Percentiles rank a stretch among this genome's conserved stretches.
These are phyloP conservation scores for Pichia scutulata DNA, from an alignment of 805 yeast species.

Conservation along the genomic window DNA sequence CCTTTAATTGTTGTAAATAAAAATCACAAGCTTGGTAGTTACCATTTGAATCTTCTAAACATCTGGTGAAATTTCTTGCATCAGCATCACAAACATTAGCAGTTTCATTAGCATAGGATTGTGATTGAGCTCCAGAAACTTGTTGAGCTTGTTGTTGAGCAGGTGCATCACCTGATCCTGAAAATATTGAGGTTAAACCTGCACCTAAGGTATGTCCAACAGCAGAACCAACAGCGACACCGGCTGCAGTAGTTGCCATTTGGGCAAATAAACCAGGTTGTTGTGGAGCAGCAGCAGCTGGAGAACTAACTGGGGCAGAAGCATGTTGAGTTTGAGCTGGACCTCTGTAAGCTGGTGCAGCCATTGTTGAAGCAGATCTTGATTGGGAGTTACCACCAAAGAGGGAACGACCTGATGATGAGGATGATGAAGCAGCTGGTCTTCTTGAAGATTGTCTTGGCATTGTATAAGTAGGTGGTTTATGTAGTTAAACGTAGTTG, in stretches of 20 bases:
- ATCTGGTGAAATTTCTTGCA: slow-evolving; percentile 91
- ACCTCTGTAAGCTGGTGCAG: slow-evolving; percentile 42
- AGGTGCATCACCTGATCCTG: slow-evolving; percentile 53
- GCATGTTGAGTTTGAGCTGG: slow-evolving; percentile 42
- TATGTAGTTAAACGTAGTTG: not conserved
- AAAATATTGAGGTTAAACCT: slow-evolving; percentile 83
- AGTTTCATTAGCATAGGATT: slow-evolving; percentile 31
- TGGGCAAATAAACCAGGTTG: slow-evolving; percentile 90
- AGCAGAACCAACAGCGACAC: slow-evolving; percentile 98
- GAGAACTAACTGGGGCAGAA: slow-evolving; percentile 30
- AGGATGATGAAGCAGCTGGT: slow-evolving; percentile 33
- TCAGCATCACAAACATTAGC: slow-evolving; percentile 75
- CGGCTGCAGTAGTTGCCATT: slow-evolving; percentile 99
- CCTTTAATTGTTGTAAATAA: slow-evolving; percentile 94
- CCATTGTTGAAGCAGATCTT: slow-evolving; percentile 73
- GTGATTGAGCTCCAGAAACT: slow-evolving; percentile 18
- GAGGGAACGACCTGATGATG: slow-evolving; percentile 23
- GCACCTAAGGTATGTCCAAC: slow-evolving; percentile 96
- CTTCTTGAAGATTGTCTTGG: slow-evolving; percentile 32
- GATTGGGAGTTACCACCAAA: slow-evolving; percentile 33
- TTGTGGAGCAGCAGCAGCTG: slow-evolving; percentile 39
- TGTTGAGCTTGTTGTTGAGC: slow-evolving; percentile 34
- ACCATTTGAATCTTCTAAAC: slow-evolving; percentile 89
- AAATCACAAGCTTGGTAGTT: slow-evolving; percentile 96
- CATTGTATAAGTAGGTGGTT: slow-evolving; percentile 14